Evolutionary conservation across 202 grass and related monocot species (phyloP).

Genomic region (Elaeis oleifera): DNA sequence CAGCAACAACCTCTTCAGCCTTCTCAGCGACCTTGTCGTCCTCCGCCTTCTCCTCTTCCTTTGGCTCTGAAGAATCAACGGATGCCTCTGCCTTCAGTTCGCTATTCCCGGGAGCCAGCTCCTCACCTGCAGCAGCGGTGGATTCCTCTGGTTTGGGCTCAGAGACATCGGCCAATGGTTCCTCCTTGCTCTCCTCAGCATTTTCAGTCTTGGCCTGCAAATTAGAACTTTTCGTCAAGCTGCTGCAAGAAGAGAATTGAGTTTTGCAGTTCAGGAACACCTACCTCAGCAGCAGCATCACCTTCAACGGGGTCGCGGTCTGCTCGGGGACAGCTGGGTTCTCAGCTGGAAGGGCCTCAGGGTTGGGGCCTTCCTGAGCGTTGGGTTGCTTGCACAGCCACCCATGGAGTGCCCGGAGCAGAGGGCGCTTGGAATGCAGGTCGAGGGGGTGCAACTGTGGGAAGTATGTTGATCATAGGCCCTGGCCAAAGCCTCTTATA

Average conservation of each 20-base stretch:
- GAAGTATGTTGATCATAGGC: too few species aligned
- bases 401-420: slow-evolving; percentile 13
- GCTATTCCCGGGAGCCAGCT: background rate
- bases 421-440: background rate
- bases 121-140: background rate
- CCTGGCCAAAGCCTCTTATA: too few species aligned
- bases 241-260: background rate
- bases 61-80: background rate
- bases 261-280: too few species aligned
- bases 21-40: background rate
- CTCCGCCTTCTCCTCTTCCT: background rate
- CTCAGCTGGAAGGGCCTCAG: background rate
- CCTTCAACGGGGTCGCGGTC: too few species aligned
- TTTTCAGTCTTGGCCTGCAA: background rate
- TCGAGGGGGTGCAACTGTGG: too few species aligned
- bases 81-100: slow-evolving; percentile 1
- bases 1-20: background rate
- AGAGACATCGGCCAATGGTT: background rate
- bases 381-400: slow-evolving; percentile 13
- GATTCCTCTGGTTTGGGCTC: background rate
- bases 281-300: too few species aligned
- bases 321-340: background rate
- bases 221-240: background rate
- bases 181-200: background rate
- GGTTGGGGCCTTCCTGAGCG: background rate